A percentile compares a stretch with the other conserved stretches of the same genome.
Evolutionary conservation across 768 basidiomycete genomes (phyloP).

Genomic region (Trametes punicea): DNA sequence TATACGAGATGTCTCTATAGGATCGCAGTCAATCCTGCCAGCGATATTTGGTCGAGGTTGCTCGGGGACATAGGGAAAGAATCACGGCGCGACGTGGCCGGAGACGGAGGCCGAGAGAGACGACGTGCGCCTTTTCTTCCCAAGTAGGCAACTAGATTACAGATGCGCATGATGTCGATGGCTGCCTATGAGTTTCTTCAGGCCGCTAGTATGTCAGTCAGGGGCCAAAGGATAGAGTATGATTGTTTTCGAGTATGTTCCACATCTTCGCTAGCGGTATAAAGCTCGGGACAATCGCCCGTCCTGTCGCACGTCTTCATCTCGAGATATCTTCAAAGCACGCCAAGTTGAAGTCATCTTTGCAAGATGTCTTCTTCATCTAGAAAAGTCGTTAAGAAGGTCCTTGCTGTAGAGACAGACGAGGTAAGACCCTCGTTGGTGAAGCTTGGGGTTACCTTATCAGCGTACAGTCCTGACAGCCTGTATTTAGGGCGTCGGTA

Average conservation of each 20-base stretch:
- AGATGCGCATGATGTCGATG: background rate
- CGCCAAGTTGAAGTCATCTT: no score
- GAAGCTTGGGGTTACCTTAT: no score
- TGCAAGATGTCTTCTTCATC: constrained; percentile 45
- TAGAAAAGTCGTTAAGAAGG: constrained; percentile 73
- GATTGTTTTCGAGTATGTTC: constrained; percentile 14
- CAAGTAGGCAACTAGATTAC: constrained; percentile 8
- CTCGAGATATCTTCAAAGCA: no score
- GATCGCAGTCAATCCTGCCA: no score
- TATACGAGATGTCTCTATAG: no score
- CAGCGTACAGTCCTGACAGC: no score
- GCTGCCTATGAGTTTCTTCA: background rate
- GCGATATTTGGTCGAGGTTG: no score
- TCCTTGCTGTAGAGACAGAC: constrained; percentile 69
- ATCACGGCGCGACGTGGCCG: background rate
- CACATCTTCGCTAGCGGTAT: background rate
- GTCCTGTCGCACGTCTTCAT: no score
- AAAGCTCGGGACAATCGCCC: background rate
- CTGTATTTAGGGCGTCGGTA: constrained; percentile 64
- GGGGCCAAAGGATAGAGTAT: background rate
- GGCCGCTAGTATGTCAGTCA: background rate
- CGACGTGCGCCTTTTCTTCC: constrained; percentile 14
- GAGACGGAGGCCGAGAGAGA: background rate
- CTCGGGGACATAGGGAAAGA: no score
- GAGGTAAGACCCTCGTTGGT: constrained; percentile 49